Conservation (phyloP, 176 grass and related monocot species). For the Avena sativa region DNA sequence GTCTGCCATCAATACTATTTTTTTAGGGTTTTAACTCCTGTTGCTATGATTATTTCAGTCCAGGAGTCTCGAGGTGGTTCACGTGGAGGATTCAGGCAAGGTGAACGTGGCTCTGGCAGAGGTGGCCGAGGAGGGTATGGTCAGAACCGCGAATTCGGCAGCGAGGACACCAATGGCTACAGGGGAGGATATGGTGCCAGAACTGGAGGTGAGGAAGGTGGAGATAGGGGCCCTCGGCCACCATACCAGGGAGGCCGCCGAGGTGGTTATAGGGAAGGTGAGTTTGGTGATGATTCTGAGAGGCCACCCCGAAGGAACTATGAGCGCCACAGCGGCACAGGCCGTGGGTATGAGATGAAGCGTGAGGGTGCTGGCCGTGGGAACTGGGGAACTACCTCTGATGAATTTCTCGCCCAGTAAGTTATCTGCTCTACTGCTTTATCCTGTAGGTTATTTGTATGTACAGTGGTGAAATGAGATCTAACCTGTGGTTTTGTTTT, state of each 20-base stretch:
- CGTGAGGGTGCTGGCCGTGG: conserved; percentile 79
- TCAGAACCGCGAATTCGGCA: conserved; percentile 55
- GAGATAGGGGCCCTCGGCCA: conserved; percentile 53
- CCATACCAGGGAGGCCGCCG: conserved; percentile 62
- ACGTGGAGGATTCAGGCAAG: conserved; percentile 61
- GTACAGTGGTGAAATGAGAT: neutral
- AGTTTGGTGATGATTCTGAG: conserved; percentile 62
- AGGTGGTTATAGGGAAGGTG: conserved; percentile 61
- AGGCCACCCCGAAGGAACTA: conserved; percentile 66
- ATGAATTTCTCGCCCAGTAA: conserved; percentile 67
- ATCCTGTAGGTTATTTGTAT: neutral
- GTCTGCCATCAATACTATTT: neutral
- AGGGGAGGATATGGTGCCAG: conserved; percentile 58
- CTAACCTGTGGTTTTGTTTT: conserved; percentile 37
- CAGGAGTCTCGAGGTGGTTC: conserved; percentile 49
- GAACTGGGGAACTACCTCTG: conserved; percentile 85
- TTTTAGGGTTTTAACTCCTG: neutral
- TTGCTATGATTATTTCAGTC: conserved; percentile 42
- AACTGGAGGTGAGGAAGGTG: conserved; percentile 58
- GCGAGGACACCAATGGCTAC: conserved; percentile 62
- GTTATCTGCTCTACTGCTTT: conserved; percentile 10
- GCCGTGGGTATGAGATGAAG: conserved; percentile 77
- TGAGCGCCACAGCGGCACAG: conserved; percentile 84
- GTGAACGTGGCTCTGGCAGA: conserved; percentile 64
- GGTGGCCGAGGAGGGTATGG: conserved; percentile 64